Evolutionary conservation across 495 filamentous ascomycete genomes (phyloP), one percentile per base, ranked within the genome.

Genomic region (Penicillium bovifimosum): DNA sequence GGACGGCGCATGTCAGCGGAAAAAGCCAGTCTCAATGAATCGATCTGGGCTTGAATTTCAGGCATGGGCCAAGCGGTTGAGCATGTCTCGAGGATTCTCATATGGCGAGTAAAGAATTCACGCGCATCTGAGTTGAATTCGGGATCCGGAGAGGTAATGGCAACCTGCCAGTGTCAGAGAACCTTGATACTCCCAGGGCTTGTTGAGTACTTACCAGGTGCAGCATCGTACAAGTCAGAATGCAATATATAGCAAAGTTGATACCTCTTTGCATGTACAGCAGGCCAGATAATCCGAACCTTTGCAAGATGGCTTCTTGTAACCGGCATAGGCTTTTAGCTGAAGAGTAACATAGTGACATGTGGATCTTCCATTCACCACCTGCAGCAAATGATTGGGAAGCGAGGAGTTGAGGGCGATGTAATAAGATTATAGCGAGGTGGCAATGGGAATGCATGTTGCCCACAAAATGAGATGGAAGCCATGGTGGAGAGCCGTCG

Each of bases 391-490:
- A 85, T 3, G 87, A 86, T 39, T 89, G 86, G 47, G 90, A 80
- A 45, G 84, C 83, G 28, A 86, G 78, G 34, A 98, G 68, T 60
- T 96, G 93, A 17, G 93, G 92, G 42, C 93, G 79, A 63, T 96
- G 86, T 39, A 96, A 83, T 72, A 97, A 82, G 44, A 97, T 90
- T 32, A 92, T 80, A 29, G 81, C 86, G 28, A 98, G 74, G 56
- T 96, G 86, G 65, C 93, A 91, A 71, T 97, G 96, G 6, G 84
- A 89, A 66, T 97, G 93, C 65, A 96, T 78, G 58, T 96, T 95
- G 26, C 87, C 93, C 47, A 93, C 78, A 56, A 93, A 96, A 63
- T 96, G 88, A 16, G 89, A 93, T 5, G 88, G 83, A 40, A 96
- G 75, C 83, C 86, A 95, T 0, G 92, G 90, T 2, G 89, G 80